Conservation (phyloP, 495 filamentous ascomycete genomes). For the Cairneyella variabilis region DNA sequence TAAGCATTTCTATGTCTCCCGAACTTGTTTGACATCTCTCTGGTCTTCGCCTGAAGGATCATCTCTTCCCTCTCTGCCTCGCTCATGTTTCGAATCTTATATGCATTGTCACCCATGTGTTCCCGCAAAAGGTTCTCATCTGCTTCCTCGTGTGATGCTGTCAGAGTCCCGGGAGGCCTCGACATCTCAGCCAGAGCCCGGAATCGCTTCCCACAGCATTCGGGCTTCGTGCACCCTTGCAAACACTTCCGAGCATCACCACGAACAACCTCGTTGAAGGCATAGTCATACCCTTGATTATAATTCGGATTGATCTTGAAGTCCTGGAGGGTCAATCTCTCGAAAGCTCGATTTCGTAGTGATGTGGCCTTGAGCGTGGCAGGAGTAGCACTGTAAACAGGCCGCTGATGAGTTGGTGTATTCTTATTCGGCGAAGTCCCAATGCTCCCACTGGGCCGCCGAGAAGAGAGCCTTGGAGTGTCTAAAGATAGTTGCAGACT, state of each 20-base stretch:
- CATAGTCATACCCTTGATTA: slow-evolving; percentile 70
- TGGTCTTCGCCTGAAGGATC: slow-evolving; percentile 63
- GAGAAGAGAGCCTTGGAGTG: neutral
- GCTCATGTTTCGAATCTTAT: slow-evolving; percentile 43
- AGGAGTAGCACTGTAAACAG: neutral
- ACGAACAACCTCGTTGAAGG: slow-evolving; percentile 73
- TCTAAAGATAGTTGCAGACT: neutral
- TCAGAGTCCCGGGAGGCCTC: slow-evolving; percentile 15
- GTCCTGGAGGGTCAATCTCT: slow-evolving; percentile 53
- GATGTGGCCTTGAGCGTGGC: slow-evolving; percentile 33
- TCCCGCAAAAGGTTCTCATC: slow-evolving; percentile 58
- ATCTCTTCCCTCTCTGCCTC: slow-evolving; percentile 48
- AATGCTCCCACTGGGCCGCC: neutral
- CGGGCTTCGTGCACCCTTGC: slow-evolving; percentile 68
- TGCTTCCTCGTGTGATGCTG: slow-evolving; percentile 32
- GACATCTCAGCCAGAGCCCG: slow-evolving; percentile 54
- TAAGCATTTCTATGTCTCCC: slow-evolving; percentile 77
- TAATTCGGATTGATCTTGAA: slow-evolving; percentile 80
- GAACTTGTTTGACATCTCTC: slow-evolving; percentile 62
- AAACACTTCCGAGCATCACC: slow-evolving; percentile 70
- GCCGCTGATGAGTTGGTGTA: neutral
- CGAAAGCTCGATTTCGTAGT: slow-evolving; percentile 49
- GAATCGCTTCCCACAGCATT: slow-evolving; percentile 75
- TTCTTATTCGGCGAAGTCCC: no score
- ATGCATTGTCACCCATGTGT: slow-evolving; percentile 59